Conservation (phyloP, 2,329 filamentous ascomycete genomes). For the Aspergillus quadricinctus region DNA sequence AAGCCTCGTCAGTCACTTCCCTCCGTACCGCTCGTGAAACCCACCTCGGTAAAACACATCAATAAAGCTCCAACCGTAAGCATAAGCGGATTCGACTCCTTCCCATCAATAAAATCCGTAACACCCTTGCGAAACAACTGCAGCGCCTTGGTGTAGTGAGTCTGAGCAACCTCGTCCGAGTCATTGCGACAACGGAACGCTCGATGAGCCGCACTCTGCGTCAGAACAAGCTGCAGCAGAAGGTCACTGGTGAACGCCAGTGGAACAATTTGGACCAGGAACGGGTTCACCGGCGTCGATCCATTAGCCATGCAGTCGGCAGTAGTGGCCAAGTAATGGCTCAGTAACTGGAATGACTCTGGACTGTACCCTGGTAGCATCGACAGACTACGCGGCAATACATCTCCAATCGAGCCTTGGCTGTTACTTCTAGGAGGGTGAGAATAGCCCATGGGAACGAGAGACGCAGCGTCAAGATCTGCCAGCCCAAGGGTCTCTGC, state of each 20-base stretch:
- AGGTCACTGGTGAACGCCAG: constrained; percentile 46
- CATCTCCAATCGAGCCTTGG: constrained; percentile 8
- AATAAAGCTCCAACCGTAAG: constrained; percentile 45
- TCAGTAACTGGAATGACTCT: constrained; percentile 37
- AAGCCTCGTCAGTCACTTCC: constrained; percentile 9
- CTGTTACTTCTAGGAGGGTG: neutral
- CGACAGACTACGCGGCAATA: constrained; percentile 23
- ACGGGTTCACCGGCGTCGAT: constrained; percentile 45
- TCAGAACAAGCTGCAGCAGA: constrained; percentile 45
- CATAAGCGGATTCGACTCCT: constrained; percentile 32
- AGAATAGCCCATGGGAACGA: neutral
- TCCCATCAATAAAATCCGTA: constrained; percentile 28
- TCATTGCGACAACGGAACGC: constrained; percentile 27
- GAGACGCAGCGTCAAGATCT: neutral
- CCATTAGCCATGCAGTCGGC: constrained; percentile 48
- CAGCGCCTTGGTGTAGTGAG: constrained; percentile 27
- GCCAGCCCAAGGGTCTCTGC: neutral
- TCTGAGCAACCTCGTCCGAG: constrained; percentile 25
- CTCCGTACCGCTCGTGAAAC: neutral
- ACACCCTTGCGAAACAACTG: constrained; percentile 26
- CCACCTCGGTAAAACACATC: constrained; percentile 47
- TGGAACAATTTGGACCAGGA: constrained; percentile 45
- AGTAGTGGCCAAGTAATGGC: constrained; percentile 44
- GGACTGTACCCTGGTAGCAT: constrained; percentile 26
- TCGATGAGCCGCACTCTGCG: constrained; percentile 36